Percentiles rank a stretch among this genome's conserved stretches.
Conservation (phyloP, 2,329 filamentous ascomycete species). For the Aspergillus arachidicola region DNA sequence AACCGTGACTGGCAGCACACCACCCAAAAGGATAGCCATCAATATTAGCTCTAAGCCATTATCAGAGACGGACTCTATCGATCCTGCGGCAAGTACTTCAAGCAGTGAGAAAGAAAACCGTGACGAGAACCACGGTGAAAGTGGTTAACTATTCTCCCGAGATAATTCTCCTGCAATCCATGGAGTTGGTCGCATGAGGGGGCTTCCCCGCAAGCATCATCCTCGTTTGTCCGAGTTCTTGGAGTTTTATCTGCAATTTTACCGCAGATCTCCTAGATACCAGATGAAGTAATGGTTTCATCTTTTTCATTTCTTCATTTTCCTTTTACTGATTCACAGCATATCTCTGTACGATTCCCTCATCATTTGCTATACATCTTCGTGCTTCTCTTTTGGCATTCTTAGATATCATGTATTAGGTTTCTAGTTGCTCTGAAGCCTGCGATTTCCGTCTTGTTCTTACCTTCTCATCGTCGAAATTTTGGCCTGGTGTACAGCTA, state of each 20-base stretch:
- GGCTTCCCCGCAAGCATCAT: constrained; percentile 15
- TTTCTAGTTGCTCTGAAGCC: constrained; percentile 4
- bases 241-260: constrained; percentile 22
- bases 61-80: constrained; percentile 19
- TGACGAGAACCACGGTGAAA: constrained; percentile 27
- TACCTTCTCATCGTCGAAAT: constrained; percentile 1
- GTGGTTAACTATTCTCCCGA: constrained; percentile 17
- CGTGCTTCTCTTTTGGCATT: constrained; percentile 6
- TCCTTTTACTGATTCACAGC: constrained; percentile 9
- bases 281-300: constrained; percentile 24
- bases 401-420: constrained; percentile 21
- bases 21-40: constrained; percentile 45
- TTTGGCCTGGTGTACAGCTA: constrained; percentile 17
- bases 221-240: constrained; percentile 14
- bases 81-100: constrained; percentile 21
- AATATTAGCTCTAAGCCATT: constrained; percentile 34
- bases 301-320: constrained; percentile 12
- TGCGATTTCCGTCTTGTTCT: constrained; percentile 1
- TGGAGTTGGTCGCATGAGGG: constrained; percentile 7
- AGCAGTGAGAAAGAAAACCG: constrained; percentile 36
- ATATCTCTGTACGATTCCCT: constrained; percentile 20
- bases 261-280: constrained; percentile 28
- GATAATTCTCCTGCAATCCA: constrained; percentile 9
- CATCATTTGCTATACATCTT: constrained; percentile 9
- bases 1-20: constrained; percentile 18